A percentile compares a stretch with the other conserved stretches of the same genome.
phyloP scores from a whole-genome alignment of 108 stramenopile genomes.

The Aurantiochytrium sp. region DNA sequence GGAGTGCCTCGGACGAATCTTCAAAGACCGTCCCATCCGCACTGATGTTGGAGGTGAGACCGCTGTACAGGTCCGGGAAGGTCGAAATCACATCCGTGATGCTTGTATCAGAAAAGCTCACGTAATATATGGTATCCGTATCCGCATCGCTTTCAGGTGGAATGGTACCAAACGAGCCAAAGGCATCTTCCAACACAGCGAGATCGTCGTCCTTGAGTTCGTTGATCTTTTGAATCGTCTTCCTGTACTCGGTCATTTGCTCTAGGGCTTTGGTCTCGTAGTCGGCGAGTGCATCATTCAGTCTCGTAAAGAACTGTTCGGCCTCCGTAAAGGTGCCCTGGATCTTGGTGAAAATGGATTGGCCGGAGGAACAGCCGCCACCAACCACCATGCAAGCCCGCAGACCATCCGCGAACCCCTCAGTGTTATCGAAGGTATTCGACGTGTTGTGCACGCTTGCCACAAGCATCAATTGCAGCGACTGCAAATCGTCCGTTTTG shows the following conservation, averaged over 20 bases:
- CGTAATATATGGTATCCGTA: neutral
- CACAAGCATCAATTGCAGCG: neutral
- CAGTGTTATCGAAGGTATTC: neutral
- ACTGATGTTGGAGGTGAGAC: neutral
- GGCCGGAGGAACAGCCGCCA: neutral
- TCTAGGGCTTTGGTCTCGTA: neutral
- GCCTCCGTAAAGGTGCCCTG: too few relatives aligned
- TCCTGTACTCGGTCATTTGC: neutral
- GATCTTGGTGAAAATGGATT: neutral
- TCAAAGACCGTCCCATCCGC: neutral
- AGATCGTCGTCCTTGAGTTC: neutral
- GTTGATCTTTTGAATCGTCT: neutral
- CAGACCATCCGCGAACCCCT: neutral
- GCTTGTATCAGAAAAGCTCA: too few relatives aligned
- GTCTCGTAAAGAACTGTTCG: neutral
- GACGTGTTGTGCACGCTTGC: neutral
- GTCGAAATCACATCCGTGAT: neutral
- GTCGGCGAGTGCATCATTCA: neutral
- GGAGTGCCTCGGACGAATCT: neutral
- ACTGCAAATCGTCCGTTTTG: neutral
- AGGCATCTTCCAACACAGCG: neutral
- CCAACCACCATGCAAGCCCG: neutral
- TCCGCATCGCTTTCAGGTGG: neutral
- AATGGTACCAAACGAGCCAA: neutral
- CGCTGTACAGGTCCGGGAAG: neutral